Evolutionary conservation across 495 filamentous ascomycete species (phyloP).

Genomic region (Trichoderma virens): DNA sequence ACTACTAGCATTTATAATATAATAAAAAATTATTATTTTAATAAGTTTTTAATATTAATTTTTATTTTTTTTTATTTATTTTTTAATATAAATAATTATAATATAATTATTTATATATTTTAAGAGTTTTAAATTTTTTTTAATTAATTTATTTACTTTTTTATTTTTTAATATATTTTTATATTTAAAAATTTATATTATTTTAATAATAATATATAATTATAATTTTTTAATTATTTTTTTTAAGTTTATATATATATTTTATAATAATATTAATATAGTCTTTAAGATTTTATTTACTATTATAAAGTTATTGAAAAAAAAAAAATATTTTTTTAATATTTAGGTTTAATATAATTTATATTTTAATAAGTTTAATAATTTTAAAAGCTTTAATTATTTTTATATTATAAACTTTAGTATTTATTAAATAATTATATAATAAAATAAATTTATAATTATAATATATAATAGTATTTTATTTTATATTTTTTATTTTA

Average conservation of each 20-base stretch:
- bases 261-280: neutral
- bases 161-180: neutral
- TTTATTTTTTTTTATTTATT: conserved; percentile 3
- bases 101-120: too few species aligned
- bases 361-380: too few species aligned
- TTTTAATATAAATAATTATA: conserved; percentile 6
- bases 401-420: too few species aligned
- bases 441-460: too few species aligned
- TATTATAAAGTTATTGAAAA: neutral
- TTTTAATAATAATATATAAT: neutral
- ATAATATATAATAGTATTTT: neutral
- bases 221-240: neutral
- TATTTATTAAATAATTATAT: too few species aligned
- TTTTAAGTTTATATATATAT: neutral
- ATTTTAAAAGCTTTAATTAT: too few species aligned
- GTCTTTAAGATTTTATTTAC: neutral
- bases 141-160: too few species aligned
- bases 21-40: neutral
- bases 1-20: neutral
- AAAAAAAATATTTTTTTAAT: neutral
- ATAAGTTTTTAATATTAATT: too few species aligned
- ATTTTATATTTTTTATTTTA: neutral
- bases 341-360: too few species aligned
- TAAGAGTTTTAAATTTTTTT: too few species aligned
- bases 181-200: neutral